These are phyloP conservation scores for Cladosporium sp. DNA, from an alignment of 2,329 filamentous ascomycete species.

Conservation along the genomic window DNA sequence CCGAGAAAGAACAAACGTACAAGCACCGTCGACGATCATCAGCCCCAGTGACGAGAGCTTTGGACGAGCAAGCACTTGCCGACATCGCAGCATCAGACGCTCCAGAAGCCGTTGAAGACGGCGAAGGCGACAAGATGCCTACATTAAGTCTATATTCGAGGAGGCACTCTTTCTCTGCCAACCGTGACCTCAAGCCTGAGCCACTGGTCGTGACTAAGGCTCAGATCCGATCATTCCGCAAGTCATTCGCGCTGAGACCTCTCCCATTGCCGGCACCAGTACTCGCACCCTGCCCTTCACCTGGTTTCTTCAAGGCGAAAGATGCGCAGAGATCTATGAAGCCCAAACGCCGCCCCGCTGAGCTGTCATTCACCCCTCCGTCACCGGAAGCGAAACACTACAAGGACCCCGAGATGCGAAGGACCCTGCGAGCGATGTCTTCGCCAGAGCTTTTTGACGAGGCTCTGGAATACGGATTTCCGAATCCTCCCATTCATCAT, in stretches of 20 bases:
- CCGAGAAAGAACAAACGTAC: neutral
- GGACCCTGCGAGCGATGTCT: slow-evolving; percentile 77
- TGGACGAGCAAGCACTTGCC: neutral
- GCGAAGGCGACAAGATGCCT: slow-evolving; percentile 12
- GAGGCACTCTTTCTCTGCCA: slow-evolving; percentile 1
- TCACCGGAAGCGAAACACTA: slow-evolving; percentile 58
- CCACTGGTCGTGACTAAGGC: neutral
- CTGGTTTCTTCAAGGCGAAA: slow-evolving; percentile 1
- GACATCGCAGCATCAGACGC: neutral
- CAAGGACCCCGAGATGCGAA: slow-evolving; percentile 80
- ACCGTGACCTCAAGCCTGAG: neutral
- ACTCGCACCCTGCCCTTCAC: slow-evolving; percentile 23
- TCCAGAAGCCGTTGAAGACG: neutral
- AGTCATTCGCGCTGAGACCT: slow-evolving; percentile 23
- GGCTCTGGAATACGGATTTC: slow-evolving; percentile 89
- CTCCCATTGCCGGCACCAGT: slow-evolving; percentile 27
- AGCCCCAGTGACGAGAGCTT: neutral
- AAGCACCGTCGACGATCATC: slow-evolving; percentile 4
- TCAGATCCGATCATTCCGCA: slow-evolving; percentile 16
- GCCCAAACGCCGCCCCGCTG: neutral
- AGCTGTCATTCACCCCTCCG: neutral
- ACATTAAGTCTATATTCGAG: slow-evolving; percentile 13
- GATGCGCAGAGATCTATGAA: slow-evolving; percentile 3
- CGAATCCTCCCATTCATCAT: slow-evolving; percentile 30
- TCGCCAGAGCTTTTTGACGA: slow-evolving; percentile 95